Evolutionary conservation across 352 stramenopile genomes (phyloP), one percentile per base, ranked within the genome.

Genomic region (Globisporangium nunn): DNA sequence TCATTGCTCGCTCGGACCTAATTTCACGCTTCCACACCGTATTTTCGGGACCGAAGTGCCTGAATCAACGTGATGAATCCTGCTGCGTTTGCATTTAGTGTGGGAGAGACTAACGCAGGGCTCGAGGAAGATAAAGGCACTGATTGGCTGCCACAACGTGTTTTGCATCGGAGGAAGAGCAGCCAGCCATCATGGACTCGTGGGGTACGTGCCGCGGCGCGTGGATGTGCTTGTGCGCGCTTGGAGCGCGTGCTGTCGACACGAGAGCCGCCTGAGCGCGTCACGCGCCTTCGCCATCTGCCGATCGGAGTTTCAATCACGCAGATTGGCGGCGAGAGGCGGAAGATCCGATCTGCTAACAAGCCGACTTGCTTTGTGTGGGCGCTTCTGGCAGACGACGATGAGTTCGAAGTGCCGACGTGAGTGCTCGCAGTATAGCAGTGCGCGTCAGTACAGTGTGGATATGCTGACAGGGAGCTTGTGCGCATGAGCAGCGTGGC

Each of bases 331-430:
- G 7, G 35, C 35, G 35, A 11, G 35, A 40, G 35, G 7, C 35
- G 35, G 35, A 0, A 10, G 35, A 40, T 40, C 11, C 35, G 8
- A 7, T 40, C 7, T 37, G 33, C 33, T 43, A 17, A 37, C 48
- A 57, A 28, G 56, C 48, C 0, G 8, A 40, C 35, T 5, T 49
- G 50, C 8, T 31, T 23, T 50, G 11, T 14, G 1, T 52, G 18
- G 56, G 52, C 15, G 11, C 6, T 43, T 40, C 8, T 44, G 11
- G 18, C 63, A 92, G 81, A 92, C 62, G 81, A 92, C 59, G 81
- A 92, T 51, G 81, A 92, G 62, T 92, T 89, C 60, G 81, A 92
- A 73, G 79, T 92, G 70, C 81, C 67, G 46, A 58, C 58, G 51
- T 63, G 35, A 40, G 35, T 40, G 35, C 4, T 37, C 4, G 33